phyloP scores from a whole-genome alignment of 257 asterid species.

The Ballota nigra region DNA sequence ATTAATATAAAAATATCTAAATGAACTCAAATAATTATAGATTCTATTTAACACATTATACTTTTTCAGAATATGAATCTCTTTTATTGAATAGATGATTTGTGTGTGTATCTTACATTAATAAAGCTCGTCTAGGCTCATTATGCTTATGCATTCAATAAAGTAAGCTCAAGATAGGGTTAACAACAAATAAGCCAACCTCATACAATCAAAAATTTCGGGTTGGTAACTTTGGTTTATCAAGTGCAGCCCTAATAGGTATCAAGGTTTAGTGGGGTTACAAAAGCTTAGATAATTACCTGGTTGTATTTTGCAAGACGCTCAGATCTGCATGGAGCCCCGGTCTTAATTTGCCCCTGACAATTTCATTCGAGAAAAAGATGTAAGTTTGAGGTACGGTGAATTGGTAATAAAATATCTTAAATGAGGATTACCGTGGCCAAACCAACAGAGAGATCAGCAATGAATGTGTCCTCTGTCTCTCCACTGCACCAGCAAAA shows the following conservation, averaged over 20 bases:
- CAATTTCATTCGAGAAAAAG: not conserved
- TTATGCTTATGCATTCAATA: not conserved
- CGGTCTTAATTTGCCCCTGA: conserved; percentile 97
- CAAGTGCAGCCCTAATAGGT: not conserved
- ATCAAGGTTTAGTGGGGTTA: not conserved
- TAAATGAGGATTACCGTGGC: conserved; percentile 57
- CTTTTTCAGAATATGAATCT: not conserved
- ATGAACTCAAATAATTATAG: not conserved
- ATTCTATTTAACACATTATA: not conserved
- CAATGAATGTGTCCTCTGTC: conserved; percentile 96
- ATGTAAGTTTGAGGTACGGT: not conserved
- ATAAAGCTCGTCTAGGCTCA: not conserved
- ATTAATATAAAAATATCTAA: not conserved
- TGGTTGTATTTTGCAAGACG: conserved; percentile 99
- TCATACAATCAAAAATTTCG: not conserved
- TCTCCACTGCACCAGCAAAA: conserved; percentile 71
- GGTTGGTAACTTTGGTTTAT: not conserved
- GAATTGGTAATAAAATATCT: not conserved
- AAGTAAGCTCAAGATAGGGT: not conserved
- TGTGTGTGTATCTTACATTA: not conserved
- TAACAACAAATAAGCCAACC: not conserved
- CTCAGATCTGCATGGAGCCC: conserved; percentile 96
- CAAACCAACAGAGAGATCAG: conserved; percentile 95
- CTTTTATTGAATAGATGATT: not conserved
- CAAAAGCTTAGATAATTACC: conserved; percentile 33